Evolutionary conservation across 1,139 yeast genomes (phyloP).

Genomic region (Saccharomyces hybrid): DNA sequence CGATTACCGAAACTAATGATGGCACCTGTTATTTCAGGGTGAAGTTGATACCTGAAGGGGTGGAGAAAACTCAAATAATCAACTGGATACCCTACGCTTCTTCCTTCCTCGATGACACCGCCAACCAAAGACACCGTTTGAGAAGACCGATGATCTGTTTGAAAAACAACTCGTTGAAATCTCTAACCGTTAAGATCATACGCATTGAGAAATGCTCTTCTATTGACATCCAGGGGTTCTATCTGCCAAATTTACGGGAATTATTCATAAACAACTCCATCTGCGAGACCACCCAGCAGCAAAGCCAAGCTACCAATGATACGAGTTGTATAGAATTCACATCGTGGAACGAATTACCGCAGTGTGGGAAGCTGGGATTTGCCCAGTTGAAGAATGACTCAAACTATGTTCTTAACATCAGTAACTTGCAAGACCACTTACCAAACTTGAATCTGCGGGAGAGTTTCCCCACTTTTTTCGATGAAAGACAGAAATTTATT

Average conservation of each 20-base stretch:
- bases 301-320: constrained; percentile 6
- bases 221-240: constrained; percentile 19
- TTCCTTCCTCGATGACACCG: constrained; percentile 1
- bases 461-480: constrained; percentile 20
- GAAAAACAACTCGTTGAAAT: constrained; percentile 14
- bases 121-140: constrained; percentile 1
- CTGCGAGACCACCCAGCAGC: not conserved
- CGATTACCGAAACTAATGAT: constrained; percentile 18
- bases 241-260: constrained; percentile 16
- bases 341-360: constrained; percentile 21
- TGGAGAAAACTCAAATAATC: constrained; percentile 12
- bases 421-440: constrained; percentile 12
- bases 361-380: constrained; percentile 10
- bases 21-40: constrained; percentile 23
- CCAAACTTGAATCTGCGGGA: constrained; percentile 15
- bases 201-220: constrained; percentile 9
- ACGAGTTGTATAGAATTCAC: constrained; percentile 20
- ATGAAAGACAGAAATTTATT: constrained; percentile 20
- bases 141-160: constrained; percentile 20
- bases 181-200: constrained; percentile 16
- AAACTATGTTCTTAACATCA: constrained; percentile 15
- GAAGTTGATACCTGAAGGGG: constrained; percentile 22
- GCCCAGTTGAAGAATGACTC: constrained; percentile 2
- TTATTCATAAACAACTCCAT: constrained; percentile 4
- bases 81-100: constrained; percentile 19